Percentiles rank a stretch among this genome's conserved stretches.
Evolutionary conservation across 1,284 basidiomycete genomes (phyloP).

Genomic region (Ceratobasidium sp.): DNA sequence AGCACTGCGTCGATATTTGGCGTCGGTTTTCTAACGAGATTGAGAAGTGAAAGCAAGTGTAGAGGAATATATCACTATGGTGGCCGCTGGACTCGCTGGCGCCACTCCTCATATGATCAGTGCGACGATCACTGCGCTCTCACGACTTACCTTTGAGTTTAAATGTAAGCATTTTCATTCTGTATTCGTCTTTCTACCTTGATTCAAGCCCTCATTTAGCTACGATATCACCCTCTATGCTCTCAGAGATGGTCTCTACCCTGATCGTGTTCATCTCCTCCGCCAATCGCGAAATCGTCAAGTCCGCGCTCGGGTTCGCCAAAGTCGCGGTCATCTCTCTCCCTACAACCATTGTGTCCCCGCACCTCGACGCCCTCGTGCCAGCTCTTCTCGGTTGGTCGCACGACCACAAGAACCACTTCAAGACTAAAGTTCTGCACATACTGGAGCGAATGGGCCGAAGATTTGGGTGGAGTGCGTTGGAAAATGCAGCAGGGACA

Average conservation of each 20-base stretch:
- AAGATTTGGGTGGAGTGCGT: conserved; percentile 89
- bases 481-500: conserved; percentile 63
- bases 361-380: conserved; percentile 83
- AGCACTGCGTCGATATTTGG: no score
- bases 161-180: conserved; percentile 72
- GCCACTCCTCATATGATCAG: conserved; percentile 98
- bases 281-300: conserved; percentile 97
- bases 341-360: conserved; percentile 75
- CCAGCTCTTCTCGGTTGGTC: conserved; percentile 92
- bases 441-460: conserved; percentile 97
- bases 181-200: conserved; percentile 1
- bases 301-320: conserved; percentile 94
- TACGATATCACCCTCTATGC: conserved; percentile 79
- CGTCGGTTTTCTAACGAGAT: conserved; percentile 41
- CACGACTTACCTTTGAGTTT: conserved; percentile 96
- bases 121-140: conserved; percentile 94
- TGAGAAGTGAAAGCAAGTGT: conserved; percentile 78
- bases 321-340: conserved; percentile 94
- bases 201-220: conserved; percentile 63
- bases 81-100: conserved; percentile 94
- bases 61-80: conserved; percentile 97
- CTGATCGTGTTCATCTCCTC: conserved; percentile 91
- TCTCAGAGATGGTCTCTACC: conserved; percentile 88
- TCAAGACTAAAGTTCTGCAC: conserved; percentile 96
- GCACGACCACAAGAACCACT: conserved; percentile 98